Base-by-base conservation (phyloP, 2,329 filamentous ascomycete genomes). In the Trichoderma sp. region DNA sequence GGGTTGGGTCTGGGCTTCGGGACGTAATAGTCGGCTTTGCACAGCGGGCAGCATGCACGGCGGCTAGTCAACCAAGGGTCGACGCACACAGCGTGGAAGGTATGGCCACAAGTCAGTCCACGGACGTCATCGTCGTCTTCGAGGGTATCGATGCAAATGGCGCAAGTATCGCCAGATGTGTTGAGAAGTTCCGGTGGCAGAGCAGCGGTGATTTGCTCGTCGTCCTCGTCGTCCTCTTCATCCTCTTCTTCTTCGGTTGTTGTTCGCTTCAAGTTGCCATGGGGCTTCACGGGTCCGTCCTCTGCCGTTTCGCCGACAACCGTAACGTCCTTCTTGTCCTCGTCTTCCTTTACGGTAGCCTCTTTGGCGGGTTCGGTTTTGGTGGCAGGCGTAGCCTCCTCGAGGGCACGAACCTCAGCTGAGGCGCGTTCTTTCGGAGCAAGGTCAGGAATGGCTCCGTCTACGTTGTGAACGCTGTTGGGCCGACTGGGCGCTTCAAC, bases 101-200 rank as follows among this genome's bases (percentile, higher is more conserved):
- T 95, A 81, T 99, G 96, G n/a, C 96, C 96, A 78, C 96, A 99
- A 4, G 93, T 94, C 73, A 99, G 84, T 3, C 96, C 96, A 76
- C 96, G 93, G 64, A 99, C 91, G 79, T 99, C 95, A 77, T 98
- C 96, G 74, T 98, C 93, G 74, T 98, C 94, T 80, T 99, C 96
- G 21, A 99, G 88, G 0, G 89, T 92, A 79, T 99, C 96, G 75
- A 99, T 92, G 81, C 96, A 99, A 77, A 99, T 98, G 65, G 96
- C 96, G 82, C 96, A 99, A 2, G 94, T 92, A 79, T 99, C 96
- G 57, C 95, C 96, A 0, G 94, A 93, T 67, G 92, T 91, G 30
- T 90, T 90, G 72, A 97, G 84, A 79, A 95, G 86, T 77, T 98
- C 94, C 0, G 93, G 91, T 1, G 93, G 92, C 7, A 97, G 85